phyloP scores from a whole-genome alignment of 2,329 filamentous ascomycete genomes.

The Penicillium digitatum region DNA sequence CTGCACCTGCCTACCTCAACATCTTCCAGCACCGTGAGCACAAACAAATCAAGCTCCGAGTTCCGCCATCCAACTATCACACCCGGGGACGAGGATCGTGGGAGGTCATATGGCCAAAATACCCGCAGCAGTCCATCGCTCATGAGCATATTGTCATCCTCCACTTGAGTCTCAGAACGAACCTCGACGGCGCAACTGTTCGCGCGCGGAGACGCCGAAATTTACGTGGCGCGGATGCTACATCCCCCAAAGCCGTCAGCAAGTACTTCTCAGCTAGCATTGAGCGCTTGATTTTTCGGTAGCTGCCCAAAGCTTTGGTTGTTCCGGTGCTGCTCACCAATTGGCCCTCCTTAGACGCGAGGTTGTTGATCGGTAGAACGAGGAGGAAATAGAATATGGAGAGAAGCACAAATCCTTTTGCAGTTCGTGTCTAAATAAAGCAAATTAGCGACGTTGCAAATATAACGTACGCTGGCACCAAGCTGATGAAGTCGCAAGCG shows the following conservation, averaged over 20 bases:
- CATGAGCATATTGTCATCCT: conserved; percentile 60
- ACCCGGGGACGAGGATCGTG: conserved; percentile 66
- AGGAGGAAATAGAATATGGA: conserved; percentile 81
- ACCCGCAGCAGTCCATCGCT: conserved; percentile 89
- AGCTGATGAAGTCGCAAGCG: conserved; percentile 1
- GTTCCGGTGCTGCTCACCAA: conserved; percentile 56
- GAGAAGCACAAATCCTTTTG: conserved; percentile 78
- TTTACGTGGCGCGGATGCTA: conserved; percentile 78
- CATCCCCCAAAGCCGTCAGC: conserved; percentile 6
- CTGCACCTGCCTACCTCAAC: conserved; percentile 66
- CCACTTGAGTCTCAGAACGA: conserved; percentile 66
- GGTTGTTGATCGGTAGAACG: conserved; percentile 75
- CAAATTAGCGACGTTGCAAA: conserved; percentile 5
- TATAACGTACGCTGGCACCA: conserved; percentile 1
- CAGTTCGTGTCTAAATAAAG: conserved; percentile 66
- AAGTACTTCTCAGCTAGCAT: background rate
- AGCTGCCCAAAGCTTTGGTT: conserved; percentile 1
- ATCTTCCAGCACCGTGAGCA: conserved; percentile 83
- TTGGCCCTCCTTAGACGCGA: conserved; percentile 75
- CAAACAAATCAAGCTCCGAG: conserved; percentile 82
- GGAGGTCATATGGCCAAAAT: conserved; percentile 92
- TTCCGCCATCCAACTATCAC: conserved; percentile 96
- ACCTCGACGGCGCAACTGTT: conserved; percentile 88
- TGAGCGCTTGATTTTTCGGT: background rate
- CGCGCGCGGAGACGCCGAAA: conserved; percentile 84